Evolutionary conservation across 73 alveolate species (phyloP), one percentile per base, ranked within the genome.

Genomic region (Tetrahymena malaccensis): DNA sequence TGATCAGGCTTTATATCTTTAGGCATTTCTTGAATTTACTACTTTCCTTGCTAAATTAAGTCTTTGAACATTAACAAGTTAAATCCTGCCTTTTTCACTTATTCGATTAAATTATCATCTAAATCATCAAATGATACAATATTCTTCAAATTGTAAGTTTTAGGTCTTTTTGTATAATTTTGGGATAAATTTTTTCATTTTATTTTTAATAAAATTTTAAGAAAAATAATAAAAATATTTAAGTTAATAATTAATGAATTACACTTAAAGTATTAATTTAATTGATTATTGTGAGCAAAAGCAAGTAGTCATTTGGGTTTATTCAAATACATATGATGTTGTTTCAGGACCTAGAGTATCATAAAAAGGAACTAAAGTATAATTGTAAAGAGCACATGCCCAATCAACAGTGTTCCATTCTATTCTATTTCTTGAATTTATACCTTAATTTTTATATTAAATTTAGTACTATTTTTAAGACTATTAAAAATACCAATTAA

Each of bases 401-500:
- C 95, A 94, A 95, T 96, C 97, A 0, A 96, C 95, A 44, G 97
- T 94, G 44, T 95, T 44, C 98, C 99, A 98, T 98, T 98, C 98
- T 19, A 85, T 56, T 96, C 98, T 94, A 96, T 97, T 98, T 96
- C 93, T 98, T n/a, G 98, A 94, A 94, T 96, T 96, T 44, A 98
- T 95, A 50, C 99, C 99, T 50, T 19, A 50, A 19, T 50, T 19
- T 21, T 13, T 50, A 50, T 19, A 50, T 15, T 50, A 2, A 1
- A 50, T 7, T 50, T 5, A 50, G 83, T 13, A 50, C 7, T 50
- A 15, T 50, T 50, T 35, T 35, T 35, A 4, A 35, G 6, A 50
- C 16, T 6, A 50, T 19, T 50, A 19, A 50, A 50, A 50, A 19
- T 50, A 50, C 83, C 83, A 19, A 50, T 50, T 50, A 50, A 19